phyloP scores from a whole-genome alignment of 495 filamentous ascomycete species.

The Chaetomium tenue region DNA sequence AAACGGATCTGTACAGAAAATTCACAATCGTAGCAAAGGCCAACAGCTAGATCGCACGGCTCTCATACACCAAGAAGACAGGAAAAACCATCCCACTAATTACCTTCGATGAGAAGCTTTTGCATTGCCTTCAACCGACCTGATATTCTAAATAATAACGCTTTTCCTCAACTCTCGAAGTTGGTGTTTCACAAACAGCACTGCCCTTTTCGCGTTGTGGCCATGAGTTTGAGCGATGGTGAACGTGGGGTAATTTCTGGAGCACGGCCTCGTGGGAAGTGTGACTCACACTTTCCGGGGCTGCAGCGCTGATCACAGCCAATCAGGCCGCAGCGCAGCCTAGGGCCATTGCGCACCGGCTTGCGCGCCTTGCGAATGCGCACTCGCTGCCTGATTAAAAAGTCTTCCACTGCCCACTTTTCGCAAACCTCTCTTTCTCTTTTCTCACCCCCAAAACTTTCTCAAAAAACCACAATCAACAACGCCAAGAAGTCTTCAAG shows the following conservation, averaged over 20 bases:
- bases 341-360: conserved; percentile 4
- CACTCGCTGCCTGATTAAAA: conserved; percentile 44
- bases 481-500: conserved; percentile 37
- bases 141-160: not conserved
- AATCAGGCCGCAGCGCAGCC: conserved; percentile 18
- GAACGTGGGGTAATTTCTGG: conserved; percentile 19
- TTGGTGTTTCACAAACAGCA: not conserved
- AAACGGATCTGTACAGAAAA: conserved; percentile 10
- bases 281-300: conserved; percentile 38
- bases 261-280: conserved; percentile 7
- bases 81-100: not conserved
- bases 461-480: conserved; percentile 16
- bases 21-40: not conserved
- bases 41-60: not conserved
- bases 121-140: not conserved
- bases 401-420: conserved; percentile 29
- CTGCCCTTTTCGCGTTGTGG: not conserved
- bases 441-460: conserved; percentile 32
- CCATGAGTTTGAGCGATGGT: not conserved
- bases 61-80: not conserved
- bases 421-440: conserved; percentile 24
- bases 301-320: conserved; percentile 21
- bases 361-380: conserved; percentile 12
- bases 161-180: not conserved
- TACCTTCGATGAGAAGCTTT: not conserved